Evolutionary conservation across 495 filamentous ascomycete genomes (phyloP).

Genomic region (Xylaria grammica): DNA sequence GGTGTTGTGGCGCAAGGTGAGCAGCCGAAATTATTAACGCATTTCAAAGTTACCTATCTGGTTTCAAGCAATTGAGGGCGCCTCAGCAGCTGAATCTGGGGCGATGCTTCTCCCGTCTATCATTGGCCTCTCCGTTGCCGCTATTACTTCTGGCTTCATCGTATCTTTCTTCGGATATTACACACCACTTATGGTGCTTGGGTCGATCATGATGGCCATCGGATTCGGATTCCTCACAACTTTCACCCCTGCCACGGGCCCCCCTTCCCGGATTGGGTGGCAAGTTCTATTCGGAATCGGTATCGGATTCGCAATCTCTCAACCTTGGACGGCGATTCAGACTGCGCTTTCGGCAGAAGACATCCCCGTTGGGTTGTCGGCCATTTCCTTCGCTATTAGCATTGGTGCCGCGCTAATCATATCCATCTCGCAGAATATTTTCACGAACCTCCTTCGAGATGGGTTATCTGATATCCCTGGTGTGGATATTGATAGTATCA

Average conservation of each 20-base stretch:
- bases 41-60: slow-evolving; percentile 59
- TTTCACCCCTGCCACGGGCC: slow-evolving; percentile 48
- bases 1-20: slow-evolving; percentile 32
- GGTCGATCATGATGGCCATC: slow-evolving; percentile 54
- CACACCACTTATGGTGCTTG: slow-evolving; percentile 58
- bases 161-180: slow-evolving; percentile 57
- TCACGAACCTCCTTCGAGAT: slow-evolving; percentile 28
- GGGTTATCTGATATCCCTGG: slow-evolving; percentile 9
- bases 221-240: slow-evolving; percentile 64
- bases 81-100: slow-evolving; percentile 52
- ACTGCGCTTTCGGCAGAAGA: slow-evolving; percentile 50
- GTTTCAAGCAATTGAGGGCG: slow-evolving; percentile 66
- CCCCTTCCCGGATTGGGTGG: slow-evolving; percentile 62
- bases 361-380: slow-evolving; percentile 57
- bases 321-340: slow-evolving; percentile 56
- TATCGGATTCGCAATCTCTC: slow-evolving; percentile 60
- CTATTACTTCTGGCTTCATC: slow-evolving; percentile 46
- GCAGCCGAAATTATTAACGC: not conserved
- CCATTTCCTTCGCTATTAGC: slow-evolving; percentile 61
- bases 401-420: slow-evolving; percentile 64
- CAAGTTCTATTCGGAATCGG: slow-evolving; percentile 64
- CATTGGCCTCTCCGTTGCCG: slow-evolving; percentile 38
- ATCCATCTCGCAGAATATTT: slow-evolving; percentile 54
- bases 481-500: slow-evolving; percentile 33
- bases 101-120: slow-evolving; percentile 54